Conservation (phyloP, 2,329 filamentous ascomycete genomes). For the Talaromyces atroroseus region DNA sequence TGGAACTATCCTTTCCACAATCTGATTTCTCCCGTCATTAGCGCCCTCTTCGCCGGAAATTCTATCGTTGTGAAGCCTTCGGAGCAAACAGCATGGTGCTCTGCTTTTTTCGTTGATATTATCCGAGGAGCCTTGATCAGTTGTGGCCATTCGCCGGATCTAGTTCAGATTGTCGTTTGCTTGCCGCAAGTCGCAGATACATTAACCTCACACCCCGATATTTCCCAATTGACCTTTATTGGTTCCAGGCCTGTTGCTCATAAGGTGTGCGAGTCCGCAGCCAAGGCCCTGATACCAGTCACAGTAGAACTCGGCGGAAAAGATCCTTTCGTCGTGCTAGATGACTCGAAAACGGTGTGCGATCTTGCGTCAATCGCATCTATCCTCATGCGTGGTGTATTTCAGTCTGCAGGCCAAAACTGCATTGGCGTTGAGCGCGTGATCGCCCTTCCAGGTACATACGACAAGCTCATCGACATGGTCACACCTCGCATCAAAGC, state of each 20-base stretch:
- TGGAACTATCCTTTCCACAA: slow-evolving; percentile 99
- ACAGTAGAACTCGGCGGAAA: slow-evolving; percentile 93
- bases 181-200: slow-evolving; percentile 78
- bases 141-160: slow-evolving; percentile 73
- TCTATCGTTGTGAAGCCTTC: slow-evolving; percentile 89
- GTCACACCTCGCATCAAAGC: slow-evolving; percentile 68
- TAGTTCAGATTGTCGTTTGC: slow-evolving; percentile 81
- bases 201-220: slow-evolving; percentile 75
- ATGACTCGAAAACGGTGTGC: slow-evolving; percentile 58
- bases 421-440: slow-evolving; percentile 96
- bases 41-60: slow-evolving; percentile 84
- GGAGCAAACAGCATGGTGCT: slow-evolving; percentile 93
- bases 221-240: slow-evolving; percentile 93
- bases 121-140: slow-evolving; percentile 71
- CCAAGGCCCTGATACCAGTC: slow-evolving; percentile 78
- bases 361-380: slow-evolving; percentile 67
- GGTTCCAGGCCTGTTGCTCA: slow-evolving; percentile 82
- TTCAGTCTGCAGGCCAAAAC: slow-evolving; percentile 94
- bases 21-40: slow-evolving; percentile 83
- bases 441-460: slow-evolving; percentile 70
- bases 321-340: slow-evolving; percentile 83
- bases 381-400: slow-evolving; percentile 84
- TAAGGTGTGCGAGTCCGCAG: slow-evolving; percentile 78
- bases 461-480: slow-evolving; percentile 64
- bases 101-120: slow-evolving; percentile 73